These are phyloP conservation scores for Podaxis sp. DNA, from an alignment of 768 basidiomycete species.

Conservation along the genomic window DNA sequence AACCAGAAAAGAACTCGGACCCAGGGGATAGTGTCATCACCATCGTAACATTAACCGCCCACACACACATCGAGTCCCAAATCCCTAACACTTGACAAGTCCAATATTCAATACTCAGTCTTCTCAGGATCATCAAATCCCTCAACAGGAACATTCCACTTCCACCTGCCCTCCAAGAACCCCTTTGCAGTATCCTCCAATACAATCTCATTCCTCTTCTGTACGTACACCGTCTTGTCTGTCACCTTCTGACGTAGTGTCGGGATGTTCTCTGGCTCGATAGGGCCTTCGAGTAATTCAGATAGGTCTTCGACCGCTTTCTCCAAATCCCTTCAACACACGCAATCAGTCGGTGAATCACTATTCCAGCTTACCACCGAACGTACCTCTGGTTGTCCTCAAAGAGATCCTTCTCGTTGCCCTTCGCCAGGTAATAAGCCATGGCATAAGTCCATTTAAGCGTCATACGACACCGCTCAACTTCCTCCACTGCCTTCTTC, in stretches of 20 bases:
- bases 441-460: constrained; percentile 99
- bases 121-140: constrained; percentile 59
- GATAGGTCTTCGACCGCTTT: constrained; percentile 93
- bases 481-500: constrained; percentile 95
- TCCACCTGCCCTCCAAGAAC: constrained; percentile 82
- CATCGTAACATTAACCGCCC: neutral
- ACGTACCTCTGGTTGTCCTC: constrained; percentile 92
- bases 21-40: neutral
- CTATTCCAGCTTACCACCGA: neutral
- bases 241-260: constrained; percentile 87
- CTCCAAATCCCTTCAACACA: constrained; percentile 71
- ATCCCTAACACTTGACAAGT: neutral
- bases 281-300: constrained; percentile 86
- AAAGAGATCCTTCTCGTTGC: constrained; percentile 92
- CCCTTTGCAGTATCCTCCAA: constrained; percentile 92
- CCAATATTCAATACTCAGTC: neutral
- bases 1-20: neutral
- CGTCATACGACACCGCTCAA: constrained; percentile 86
- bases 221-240: constrained; percentile 97
- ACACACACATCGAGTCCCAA: neutral
- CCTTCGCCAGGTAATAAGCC: constrained; percentile 92
- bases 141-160: constrained; percentile 69
- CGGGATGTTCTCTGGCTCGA: constrained; percentile 81
- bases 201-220: constrained; percentile 93
- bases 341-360: neutral